These are phyloP conservation scores for Trichoderma pleuroti DNA, from an alignment of 2,329 filamentous ascomycete genomes.

Conservation along the genomic window DNA sequence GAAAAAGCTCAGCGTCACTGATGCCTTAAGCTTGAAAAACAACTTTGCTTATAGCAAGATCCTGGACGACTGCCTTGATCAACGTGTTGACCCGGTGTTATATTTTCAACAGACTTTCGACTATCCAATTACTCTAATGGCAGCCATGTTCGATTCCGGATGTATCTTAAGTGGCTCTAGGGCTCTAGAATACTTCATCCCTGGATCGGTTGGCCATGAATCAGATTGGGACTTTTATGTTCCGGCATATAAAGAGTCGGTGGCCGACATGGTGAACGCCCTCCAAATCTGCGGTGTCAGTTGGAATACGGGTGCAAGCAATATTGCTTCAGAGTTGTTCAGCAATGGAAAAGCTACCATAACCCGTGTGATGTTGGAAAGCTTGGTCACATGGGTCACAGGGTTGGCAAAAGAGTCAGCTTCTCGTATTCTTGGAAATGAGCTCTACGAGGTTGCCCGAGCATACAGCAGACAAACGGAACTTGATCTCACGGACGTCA, in stretches of 20 bases:
- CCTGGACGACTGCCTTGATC: not conserved
- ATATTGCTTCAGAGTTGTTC: not conserved
- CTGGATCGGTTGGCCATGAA: not conserved
- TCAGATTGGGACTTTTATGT: constrained; percentile 17
- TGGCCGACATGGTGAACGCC: constrained; percentile 18
- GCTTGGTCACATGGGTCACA: not conserved
- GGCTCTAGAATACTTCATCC: constrained; percentile 19
- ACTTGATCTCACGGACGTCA: not conserved
- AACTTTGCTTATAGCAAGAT: not conserved
- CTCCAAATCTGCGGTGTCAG: constrained; percentile 13
- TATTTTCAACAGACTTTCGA: constrained; percentile 17
- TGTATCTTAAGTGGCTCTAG: constrained; percentile 16
- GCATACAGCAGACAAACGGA: not conserved
- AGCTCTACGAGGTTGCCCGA: not conserved
- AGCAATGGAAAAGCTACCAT: not conserved
- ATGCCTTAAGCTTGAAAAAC: constrained; percentile 8
- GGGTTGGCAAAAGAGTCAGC: not conserved
- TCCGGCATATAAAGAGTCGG: constrained; percentile 18
- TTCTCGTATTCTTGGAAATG: not conserved
- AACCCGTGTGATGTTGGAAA: not conserved
- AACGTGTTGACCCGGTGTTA: not conserved
- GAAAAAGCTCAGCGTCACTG: constrained; percentile 17
- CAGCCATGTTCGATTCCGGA: constrained; percentile 17
- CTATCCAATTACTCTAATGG: constrained; percentile 18
- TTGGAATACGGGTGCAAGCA: constrained; percentile 2